These are phyloP conservation scores for Hirsutella thompsonii DNA, from an alignment of 2,329 filamentous ascomycete species.

Conservation along the genomic window DNA sequence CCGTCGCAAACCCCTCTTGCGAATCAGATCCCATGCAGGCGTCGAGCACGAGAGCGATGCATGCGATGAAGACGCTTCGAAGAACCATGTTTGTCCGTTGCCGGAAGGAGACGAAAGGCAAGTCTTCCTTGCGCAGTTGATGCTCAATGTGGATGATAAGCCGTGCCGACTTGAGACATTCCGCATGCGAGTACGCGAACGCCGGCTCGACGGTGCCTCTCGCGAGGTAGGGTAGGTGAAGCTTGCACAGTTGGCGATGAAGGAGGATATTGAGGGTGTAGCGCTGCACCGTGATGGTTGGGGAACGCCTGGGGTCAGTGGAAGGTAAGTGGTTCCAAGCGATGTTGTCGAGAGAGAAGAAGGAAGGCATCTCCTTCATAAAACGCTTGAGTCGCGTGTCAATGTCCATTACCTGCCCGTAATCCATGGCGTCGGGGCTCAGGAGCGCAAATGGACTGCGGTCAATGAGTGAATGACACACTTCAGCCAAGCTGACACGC, in stretches of 20 bases:
- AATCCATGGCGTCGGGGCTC: slow-evolving; percentile 16
- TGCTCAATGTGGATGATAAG: slow-evolving; percentile 17
- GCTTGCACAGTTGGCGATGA: slow-evolving; percentile 20
- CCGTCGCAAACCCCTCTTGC: slow-evolving; percentile 10
- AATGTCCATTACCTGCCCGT: slow-evolving; percentile 18
- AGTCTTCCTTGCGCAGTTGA: slow-evolving; percentile 13
- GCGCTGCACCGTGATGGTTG: slow-evolving; percentile 16
- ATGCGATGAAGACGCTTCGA: slow-evolving; percentile 20
- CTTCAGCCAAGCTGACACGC: slow-evolving; percentile 22
- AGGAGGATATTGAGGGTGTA: slow-evolving; percentile 19
- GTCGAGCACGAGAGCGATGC: slow-evolving; percentile 19
- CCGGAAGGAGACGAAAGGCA: slow-evolving; percentile 14
- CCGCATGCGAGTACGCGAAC: slow-evolving; percentile 17
- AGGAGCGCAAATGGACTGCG: slow-evolving; percentile 12
- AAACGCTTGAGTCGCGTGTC: slow-evolving; percentile 16
- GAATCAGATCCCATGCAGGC: slow-evolving; percentile 14
- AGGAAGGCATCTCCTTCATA: slow-evolving; percentile 15
- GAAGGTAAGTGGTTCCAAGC: slow-evolving; percentile 9
- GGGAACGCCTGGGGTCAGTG: slow-evolving; percentile 10
- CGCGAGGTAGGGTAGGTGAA: slow-evolving; percentile 21
- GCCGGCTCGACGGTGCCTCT: slow-evolving; percentile 18
- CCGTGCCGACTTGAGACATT: slow-evolving; percentile 18
- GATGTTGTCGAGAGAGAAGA: slow-evolving; percentile 12
- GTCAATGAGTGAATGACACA: slow-evolving; percentile 22
- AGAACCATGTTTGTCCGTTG: slow-evolving; percentile 16